phyloP scores from a whole-genome alignment of 1,284 basidiomycete genomes.

The Nidula niveotomentosa region DNA sequence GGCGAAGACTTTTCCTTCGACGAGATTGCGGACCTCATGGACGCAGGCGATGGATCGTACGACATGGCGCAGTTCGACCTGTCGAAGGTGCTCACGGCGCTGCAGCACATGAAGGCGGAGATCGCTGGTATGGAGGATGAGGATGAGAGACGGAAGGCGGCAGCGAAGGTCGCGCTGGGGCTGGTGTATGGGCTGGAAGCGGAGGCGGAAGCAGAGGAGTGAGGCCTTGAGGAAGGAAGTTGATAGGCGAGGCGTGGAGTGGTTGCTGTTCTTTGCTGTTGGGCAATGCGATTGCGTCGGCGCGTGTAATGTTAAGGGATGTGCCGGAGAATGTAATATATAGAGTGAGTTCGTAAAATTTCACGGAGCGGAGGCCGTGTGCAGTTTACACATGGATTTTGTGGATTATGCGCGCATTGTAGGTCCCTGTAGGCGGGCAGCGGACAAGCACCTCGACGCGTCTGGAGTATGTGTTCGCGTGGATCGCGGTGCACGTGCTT shows the following conservation, averaged over 20 bases:
- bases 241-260: not conserved
- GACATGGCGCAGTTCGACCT: conserved; percentile 58
- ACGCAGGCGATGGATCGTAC: not conserved
- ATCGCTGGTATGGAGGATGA: conserved; percentile 67
- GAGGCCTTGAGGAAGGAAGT: not conserved
- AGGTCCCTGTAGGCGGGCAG: too few species aligned
- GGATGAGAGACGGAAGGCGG: conserved; percentile 60
- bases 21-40: not conserved
- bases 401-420: too few species aligned
- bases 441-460: too few species aligned
- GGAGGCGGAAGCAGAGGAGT: conserved; percentile 7
- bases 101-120: conserved; percentile 73
- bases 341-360: too few species aligned
- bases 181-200: conserved; percentile 66
- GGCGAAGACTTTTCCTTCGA: not conserved
- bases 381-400: too few species aligned
- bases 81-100: conserved; percentile 54
- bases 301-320: too few species aligned
- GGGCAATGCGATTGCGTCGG: not conserved
- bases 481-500: too few species aligned
- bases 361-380: too few species aligned
- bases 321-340: too few species aligned
- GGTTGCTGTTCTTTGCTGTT: too few species aligned
- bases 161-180: conserved; percentile 71
- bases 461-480: too few species aligned